Evolutionary conservation across 2,329 filamentous ascomycete species (phyloP), one percentile per base, ranked within the genome.

Genomic region (Botrytis sinoallii): DNA sequence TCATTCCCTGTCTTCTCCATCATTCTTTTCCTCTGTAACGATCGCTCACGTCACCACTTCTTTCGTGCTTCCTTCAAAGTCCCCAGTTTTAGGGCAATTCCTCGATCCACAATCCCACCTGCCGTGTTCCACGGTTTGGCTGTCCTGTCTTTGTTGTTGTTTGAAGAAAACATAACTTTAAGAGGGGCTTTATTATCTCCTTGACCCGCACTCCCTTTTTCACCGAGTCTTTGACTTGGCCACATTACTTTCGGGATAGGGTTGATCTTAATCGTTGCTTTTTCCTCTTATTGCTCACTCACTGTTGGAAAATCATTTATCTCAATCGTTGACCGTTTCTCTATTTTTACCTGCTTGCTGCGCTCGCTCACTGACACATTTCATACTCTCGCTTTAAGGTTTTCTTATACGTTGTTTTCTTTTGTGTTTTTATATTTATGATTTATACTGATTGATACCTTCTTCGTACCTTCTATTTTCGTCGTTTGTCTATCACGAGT

Each of bases 21-120:
- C 20, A 29, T 29, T 40, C 16, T 32, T 35, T 68, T 55, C 7
- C 14, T 40, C 35, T 20, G 32, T 29, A 55, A 55, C 65, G 38
- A 14, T 67, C 46, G 65, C 65, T 69, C 66, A 69, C 66, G 66
- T 69, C 66, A 69, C 66, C 66, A 69, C 66, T 69, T 57, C 48
- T 42, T 69, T 69, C 48, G n/a, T 57, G 46, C 46, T 52, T 38
- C 44, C 46, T 67, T 67, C 44, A 12, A 5, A 32, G 44, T 69
- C 66, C 55, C 38, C 66, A 57, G 66, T 59, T 69, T 69, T 69
- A 69, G 66, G 66, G 48, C 66, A 69, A 69, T 69, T 40, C 38
- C 40, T 57, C 66, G 52, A 69, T 69, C 66, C 66, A 69, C 66
- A 69, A 57, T 59, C 48, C 38, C 66, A 68, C 48, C 52, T 68